A percentile compares a stretch with the other conserved stretches of the same genome.
These are phyloP conservation scores for Sphaerulina musiva DNA, from an alignment of 2,329 filamentous ascomycete species.

Conservation along the genomic window DNA sequence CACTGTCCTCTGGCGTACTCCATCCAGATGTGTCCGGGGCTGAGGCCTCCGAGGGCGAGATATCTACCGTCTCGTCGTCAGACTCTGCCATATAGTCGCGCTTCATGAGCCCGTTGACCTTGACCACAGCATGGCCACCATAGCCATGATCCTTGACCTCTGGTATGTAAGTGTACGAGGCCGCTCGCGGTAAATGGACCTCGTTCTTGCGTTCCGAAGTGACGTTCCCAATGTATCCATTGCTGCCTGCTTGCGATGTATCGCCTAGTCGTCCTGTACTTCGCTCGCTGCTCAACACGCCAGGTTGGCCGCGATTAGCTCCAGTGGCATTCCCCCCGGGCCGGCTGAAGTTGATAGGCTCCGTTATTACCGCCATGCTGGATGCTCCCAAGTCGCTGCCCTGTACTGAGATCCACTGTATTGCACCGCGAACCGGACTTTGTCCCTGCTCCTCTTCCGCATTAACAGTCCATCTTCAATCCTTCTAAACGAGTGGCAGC, in stretches of 20 bases:
- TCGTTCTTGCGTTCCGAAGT: constrained; percentile 11
- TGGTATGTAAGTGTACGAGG: constrained; percentile 53
- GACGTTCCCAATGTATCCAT: constrained; percentile 10
- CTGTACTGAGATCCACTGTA: not conserved
- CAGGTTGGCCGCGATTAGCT: constrained; percentile 13
- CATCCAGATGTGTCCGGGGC: constrained; percentile 40
- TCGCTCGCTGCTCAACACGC: not conserved
- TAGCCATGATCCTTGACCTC: constrained; percentile 31
- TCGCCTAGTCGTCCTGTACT: constrained; percentile 12
- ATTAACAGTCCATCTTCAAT: constrained; percentile 10
- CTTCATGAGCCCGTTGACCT: constrained; percentile 38
- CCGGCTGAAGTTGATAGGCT: constrained; percentile 12
- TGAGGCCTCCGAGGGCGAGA: constrained; percentile 28
- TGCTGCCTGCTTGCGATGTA: constrained; percentile 12
- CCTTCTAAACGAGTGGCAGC: not conserved
- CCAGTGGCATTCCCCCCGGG: not conserved
- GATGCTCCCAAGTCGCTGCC: not conserved
- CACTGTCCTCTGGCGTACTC: constrained; percentile 40
- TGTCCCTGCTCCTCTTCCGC: not conserved
- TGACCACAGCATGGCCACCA: constrained; percentile 27
- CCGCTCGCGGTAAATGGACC: constrained; percentile 45
- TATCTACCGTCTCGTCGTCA: constrained; percentile 29
- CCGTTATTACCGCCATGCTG: constrained; percentile 21
- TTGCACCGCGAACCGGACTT: not conserved
- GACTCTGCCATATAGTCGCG: constrained; percentile 11